These are phyloP conservation scores for Metschnikowia corniflorae DNA, from an alignment of 805 yeast species.

Conservation along the genomic window DNA sequence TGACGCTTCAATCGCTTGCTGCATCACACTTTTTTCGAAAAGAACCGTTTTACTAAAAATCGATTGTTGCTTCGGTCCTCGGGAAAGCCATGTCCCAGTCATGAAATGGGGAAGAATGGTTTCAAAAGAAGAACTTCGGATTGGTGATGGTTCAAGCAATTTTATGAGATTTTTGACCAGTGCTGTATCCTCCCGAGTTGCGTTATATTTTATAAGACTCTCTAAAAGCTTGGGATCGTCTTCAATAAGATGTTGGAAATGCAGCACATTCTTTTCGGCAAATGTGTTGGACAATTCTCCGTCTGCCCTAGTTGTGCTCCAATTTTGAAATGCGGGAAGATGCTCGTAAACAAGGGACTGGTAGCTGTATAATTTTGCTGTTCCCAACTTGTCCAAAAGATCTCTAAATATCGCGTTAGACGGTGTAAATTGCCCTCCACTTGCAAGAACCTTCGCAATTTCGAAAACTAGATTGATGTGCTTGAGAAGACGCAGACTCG, in stretches of 20 bases:
- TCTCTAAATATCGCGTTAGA: slow-evolving; percentile 21
- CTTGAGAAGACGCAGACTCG: slow-evolving; percentile 7
- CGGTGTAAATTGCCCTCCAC: slow-evolving; percentile 22
- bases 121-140: not conserved
- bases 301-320: slow-evolving; percentile 22
- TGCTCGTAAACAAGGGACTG: slow-evolving; percentile 28
- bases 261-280: slow-evolving; percentile 18
- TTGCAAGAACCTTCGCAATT: slow-evolving; percentile 12
- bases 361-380: slow-evolving; percentile 20
- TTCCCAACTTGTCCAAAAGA: slow-evolving; percentile 26
- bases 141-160: slow-evolving; percentile 21
- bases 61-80: not conserved
- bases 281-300: slow-evolving; percentile 2
- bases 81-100: not conserved
- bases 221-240: slow-evolving; percentile 28
- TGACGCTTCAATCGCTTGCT: slow-evolving; percentile 28
- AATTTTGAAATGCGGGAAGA: slow-evolving; percentile 23
- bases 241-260: slow-evolving; percentile 24
- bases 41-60: not conserved
- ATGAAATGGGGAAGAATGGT: slow-evolving; percentile 20
- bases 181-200: slow-evolving; percentile 16
- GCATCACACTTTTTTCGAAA: slow-evolving; percentile 18
- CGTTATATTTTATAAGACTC: slow-evolving; percentile 26
- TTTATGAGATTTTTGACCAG: slow-evolving; percentile 26
- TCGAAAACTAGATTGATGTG: slow-evolving; percentile 11